Percentiles rank a stretch among this genome's conserved stretches.
These are phyloP conservation scores for Penicillium nucicola DNA, from an alignment of 495 filamentous ascomycete genomes.

Conservation along the genomic window DNA sequence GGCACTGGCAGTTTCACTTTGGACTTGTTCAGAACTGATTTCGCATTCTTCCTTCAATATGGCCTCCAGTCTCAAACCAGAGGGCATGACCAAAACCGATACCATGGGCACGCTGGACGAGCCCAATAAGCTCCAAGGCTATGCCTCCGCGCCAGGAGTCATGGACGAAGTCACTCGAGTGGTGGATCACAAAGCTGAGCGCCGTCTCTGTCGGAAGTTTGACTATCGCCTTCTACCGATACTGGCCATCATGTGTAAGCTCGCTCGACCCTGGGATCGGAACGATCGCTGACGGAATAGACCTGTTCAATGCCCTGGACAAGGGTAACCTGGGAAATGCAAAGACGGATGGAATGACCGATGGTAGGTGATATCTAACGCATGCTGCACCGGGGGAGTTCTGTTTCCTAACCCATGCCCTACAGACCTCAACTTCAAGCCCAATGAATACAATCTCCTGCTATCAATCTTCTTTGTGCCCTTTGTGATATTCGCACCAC, in stretches of 20 bases:
- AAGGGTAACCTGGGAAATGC: conserved; percentile 70
- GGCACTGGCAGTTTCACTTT: no score
- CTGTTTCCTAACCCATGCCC: not conserved
- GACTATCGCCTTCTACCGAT: conserved; percentile 61
- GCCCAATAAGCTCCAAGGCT: conserved; percentile 24
- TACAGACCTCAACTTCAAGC: conserved; percentile 52
- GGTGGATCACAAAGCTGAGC: conserved; percentile 52
- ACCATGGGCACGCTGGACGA: conserved; percentile 23
- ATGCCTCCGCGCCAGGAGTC: conserved; percentile 27
- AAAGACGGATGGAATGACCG: conserved; percentile 57
- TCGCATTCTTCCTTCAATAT: conserved; percentile 12
- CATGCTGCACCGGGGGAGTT: no score
- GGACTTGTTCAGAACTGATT: no score
- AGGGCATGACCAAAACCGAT: conserved; percentile 21
- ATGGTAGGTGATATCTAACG: conserved; percentile 39
- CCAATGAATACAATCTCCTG: conserved; percentile 67
- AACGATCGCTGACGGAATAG: conserved; percentile 7
- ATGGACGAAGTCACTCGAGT: conserved; percentile 36
- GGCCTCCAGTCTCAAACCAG: conserved; percentile 5
- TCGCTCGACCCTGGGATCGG: not conserved
- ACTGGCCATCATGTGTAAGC: conserved; percentile 60
- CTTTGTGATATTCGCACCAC: conserved; percentile 67
- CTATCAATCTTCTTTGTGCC: conserved; percentile 76
- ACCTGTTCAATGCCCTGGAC: conserved; percentile 63
- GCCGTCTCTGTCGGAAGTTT: conserved; percentile 61